Conservation (phyloP, 768 basidiomycete genomes). For the Polyporus arcularius region DNA sequence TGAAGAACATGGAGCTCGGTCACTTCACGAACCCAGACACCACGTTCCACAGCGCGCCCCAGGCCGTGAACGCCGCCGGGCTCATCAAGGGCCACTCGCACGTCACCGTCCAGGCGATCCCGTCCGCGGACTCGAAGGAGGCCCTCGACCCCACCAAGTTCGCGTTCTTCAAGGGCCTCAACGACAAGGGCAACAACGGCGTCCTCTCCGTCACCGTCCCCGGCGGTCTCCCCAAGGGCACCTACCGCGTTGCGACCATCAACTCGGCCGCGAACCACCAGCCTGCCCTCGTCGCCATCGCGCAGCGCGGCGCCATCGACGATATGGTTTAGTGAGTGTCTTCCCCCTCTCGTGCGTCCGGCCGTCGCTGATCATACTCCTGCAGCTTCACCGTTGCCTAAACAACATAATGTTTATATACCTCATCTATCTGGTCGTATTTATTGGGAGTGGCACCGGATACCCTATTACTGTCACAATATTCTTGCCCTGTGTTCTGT, state of each 20-base stretch:
- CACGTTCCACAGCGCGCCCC: conserved; percentile 60
- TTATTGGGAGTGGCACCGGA: conserved; percentile 10
- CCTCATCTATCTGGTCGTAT: conserved; percentile 5
- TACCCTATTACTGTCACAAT: conserved; percentile 10
- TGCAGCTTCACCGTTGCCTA: conserved; percentile 14
- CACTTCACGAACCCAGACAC: conserved; percentile 56
- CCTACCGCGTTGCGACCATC: conserved; percentile 45
- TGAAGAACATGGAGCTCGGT: conserved; percentile 51
- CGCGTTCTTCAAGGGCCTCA: conserved; percentile 66
- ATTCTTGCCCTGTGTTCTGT: neutral
- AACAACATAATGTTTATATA: neutral
- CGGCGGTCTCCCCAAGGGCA: conserved; percentile 45
- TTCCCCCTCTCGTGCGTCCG: neutral
- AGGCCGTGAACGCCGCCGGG: conserved; percentile 44
- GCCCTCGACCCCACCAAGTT: conserved; percentile 53
- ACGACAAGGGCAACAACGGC: conserved; percentile 46
- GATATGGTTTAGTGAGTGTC: conserved; percentile 41
- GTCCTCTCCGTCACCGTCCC: conserved; percentile 38
- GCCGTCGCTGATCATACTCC: neutral
- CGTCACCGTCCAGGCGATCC: conserved; percentile 52
- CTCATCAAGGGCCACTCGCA: conserved; percentile 57
- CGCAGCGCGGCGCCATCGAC: conserved; percentile 45
- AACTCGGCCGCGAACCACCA: conserved; percentile 50
- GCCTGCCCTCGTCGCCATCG: conserved; percentile 40
- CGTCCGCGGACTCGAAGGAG: conserved; percentile 42